These are phyloP conservation scores for Kwoniella mangroviensis DNA, from an alignment of 768 basidiomycete species.

Conservation along the genomic window DNA sequence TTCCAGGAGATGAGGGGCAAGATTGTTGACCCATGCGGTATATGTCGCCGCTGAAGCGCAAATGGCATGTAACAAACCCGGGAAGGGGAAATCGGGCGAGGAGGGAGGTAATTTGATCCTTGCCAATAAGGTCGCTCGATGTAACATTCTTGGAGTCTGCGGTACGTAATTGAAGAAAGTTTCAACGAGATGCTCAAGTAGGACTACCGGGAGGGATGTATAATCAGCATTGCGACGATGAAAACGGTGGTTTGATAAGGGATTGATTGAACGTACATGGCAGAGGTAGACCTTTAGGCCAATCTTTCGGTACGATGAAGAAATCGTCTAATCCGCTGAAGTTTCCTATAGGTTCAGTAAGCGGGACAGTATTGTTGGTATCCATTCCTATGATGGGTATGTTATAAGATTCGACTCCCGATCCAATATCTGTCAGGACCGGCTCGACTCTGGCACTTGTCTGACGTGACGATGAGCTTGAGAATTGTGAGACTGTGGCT, in stretches of 20 bases:
- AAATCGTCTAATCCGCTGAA: constrained; percentile 33
- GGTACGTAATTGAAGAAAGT: constrained; percentile 80
- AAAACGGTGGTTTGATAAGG: no score
- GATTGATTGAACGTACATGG: constrained; percentile 35
- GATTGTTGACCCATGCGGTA: constrained; percentile 63
- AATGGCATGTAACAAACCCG: constrained; percentile 79
- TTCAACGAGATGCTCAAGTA: constrained; percentile 63
- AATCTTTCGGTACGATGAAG: constrained; percentile 43
- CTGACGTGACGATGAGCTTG: neutral
- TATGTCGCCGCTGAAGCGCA: constrained; percentile 79
- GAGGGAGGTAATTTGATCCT: constrained; percentile 69
- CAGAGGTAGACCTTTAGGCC: constrained; percentile 50
- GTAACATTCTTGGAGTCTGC: constrained; percentile 72
- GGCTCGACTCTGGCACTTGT: neutral
- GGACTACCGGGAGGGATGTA: constrained; percentile 18
- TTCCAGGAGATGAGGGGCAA: constrained; percentile 51
- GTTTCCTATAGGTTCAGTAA: constrained; percentile 19
- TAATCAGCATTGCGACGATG: no score
- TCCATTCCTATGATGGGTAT: neutral
- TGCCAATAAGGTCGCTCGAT: constrained; percentile 69
- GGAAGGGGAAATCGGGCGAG: constrained; percentile 74
- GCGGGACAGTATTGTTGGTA: neutral
- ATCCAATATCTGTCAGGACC: constrained; percentile 2
- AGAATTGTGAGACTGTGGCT: neutral
- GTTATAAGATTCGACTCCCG: neutral